These are phyloP conservation scores for Begonia fuchsioides DNA, from an alignment of 306 rosid species.

Conservation along the genomic window DNA sequence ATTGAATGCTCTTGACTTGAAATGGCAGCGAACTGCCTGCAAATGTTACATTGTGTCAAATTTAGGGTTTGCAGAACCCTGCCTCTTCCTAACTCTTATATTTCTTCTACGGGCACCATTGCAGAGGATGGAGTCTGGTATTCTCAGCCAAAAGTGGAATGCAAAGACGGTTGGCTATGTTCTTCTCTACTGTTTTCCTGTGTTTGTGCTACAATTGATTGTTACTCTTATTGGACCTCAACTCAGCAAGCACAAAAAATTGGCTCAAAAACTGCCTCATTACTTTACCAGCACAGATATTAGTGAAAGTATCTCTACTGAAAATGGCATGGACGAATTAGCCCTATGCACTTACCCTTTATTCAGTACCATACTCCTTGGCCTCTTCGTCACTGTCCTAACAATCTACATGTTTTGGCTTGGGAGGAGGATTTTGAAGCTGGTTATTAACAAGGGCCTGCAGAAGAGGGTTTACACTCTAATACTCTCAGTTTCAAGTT, in stretches of 20 bases:
- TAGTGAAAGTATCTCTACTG: conserved; percentile 14
- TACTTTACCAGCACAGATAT: conserved; percentile 44
- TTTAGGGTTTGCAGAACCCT: conserved; percentile 97
- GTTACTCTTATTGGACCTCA: conserved; percentile 60
- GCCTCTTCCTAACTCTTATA: conserved; percentile 83
- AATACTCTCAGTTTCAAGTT: conserved; percentile 71
- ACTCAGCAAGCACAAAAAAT: conserved; percentile 26
- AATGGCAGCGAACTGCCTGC: conserved; percentile 88
- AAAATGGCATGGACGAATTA: conserved; percentile 22
- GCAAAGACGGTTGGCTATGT: conserved; percentile 57
- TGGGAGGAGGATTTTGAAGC: conserved; percentile 83
- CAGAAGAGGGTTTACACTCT: conserved; percentile 89
- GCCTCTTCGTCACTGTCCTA: conserved; percentile 60
- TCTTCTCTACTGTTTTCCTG: conserved; percentile 71
- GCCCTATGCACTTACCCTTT: conserved; percentile 89
- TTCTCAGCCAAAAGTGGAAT: conserved; percentile 69
- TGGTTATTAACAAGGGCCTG: conserved; percentile 90
- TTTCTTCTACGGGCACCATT: conserved; percentile 90
- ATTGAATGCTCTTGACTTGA: conserved; percentile 28
- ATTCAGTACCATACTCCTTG: conserved; percentile 71
- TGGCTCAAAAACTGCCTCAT: conserved; percentile 30
- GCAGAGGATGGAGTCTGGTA: conserved; percentile 65
- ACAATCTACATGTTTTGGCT: conserved; percentile 93
- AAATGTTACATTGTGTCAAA: conserved; percentile 86
- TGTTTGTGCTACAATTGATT: conserved; percentile 70